Evolutionary conservation across 2,329 filamentous ascomycete genomes (phyloP).

Genomic region (Kalmusia sp.): DNA sequence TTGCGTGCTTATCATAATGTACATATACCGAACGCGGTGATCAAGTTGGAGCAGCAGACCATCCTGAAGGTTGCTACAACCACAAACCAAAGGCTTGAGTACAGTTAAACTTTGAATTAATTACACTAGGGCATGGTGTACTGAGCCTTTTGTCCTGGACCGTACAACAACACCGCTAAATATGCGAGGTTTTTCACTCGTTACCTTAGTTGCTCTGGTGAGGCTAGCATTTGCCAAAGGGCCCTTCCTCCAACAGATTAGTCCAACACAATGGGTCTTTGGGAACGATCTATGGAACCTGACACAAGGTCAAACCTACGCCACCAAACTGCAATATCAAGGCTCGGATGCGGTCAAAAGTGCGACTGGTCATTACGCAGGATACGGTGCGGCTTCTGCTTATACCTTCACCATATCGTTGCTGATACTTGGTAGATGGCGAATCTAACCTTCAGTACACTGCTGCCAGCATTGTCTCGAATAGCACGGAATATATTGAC

Average conservation of each 20-base stretch:
- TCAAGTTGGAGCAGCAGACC: too few relatives aligned
- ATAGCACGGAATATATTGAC: slow-evolving; percentile 50
- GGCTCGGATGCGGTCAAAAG: slow-evolving; percentile 41
- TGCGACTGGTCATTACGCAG: slow-evolving; percentile 47
- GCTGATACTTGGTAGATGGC: slow-evolving; percentile 31
- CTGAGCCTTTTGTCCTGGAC: too few relatives aligned
- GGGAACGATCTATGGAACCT: slow-evolving; percentile 47
- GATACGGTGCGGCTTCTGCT: slow-evolving; percentile 34
- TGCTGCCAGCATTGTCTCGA: slow-evolving; percentile 43
- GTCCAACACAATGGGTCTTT: slow-evolving; percentile 29
- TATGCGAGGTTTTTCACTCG: slow-evolving; percentile 8
- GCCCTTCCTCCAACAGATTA: slow-evolving; percentile 28
- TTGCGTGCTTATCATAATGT: neutral
- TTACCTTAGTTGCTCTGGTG: slow-evolving; percentile 5
- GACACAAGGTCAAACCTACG: slow-evolving; percentile 38
- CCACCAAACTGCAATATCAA: slow-evolving; percentile 45
- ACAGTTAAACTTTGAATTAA: too few relatives aligned
- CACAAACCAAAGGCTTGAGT: too few relatives aligned
- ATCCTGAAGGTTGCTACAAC: too few relatives aligned
- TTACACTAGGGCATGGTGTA: too few relatives aligned
- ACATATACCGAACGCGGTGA: too few relatives aligned
- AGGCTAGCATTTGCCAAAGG: slow-evolving; percentile 10
- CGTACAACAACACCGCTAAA: neutral
- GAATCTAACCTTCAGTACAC: slow-evolving; percentile 53
- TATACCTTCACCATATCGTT: neutral